A percentile compares a stretch with the other conserved stretches of the same genome.
Conservation (phyloP, 164 flowering plant species). For the Litsea cubeba region DNA sequence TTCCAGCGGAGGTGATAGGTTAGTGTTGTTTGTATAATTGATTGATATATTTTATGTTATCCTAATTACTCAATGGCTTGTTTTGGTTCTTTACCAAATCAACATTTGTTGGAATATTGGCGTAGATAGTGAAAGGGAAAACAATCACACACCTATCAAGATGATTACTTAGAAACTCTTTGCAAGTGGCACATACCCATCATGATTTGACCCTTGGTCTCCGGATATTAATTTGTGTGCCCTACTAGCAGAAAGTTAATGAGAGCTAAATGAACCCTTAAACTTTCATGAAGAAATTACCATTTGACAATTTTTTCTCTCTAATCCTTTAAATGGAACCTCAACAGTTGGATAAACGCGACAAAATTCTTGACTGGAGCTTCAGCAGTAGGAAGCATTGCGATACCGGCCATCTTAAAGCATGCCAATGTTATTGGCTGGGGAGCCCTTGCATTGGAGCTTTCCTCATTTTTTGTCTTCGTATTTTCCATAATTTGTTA, state of each 20-base stretch:
- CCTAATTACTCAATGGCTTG: background rate
- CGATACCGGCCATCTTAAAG: slow-evolving; percentile 80
- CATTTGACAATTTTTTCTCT: background rate
- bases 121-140: no score
- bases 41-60: background rate
- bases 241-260: no score
- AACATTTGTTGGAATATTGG: no score
- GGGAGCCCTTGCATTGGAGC: slow-evolving; percentile 82
- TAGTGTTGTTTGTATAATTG: slow-evolving; percentile 9
- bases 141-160: background rate
- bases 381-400: slow-evolving; percentile 84
- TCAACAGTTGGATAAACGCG: slow-evolving; percentile 72
- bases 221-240: no score
- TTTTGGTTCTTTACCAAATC: background rate
- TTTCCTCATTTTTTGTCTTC: slow-evolving; percentile 72
- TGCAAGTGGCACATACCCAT: background rate
- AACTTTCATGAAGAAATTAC: no score
- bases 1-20: slow-evolving; percentile 54
- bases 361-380: slow-evolving; percentile 90
- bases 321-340: background rate
- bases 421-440: slow-evolving; percentile 93
- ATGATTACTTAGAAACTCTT: background rate
- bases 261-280: no score
- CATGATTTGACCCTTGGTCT: no score
- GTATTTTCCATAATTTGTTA: slow-evolving; percentile 54